Evolutionary conservation across 148 eudicot species (phyloP), one percentile per base, ranked within the genome.

Genomic region (Persicaria tinctoria): DNA sequence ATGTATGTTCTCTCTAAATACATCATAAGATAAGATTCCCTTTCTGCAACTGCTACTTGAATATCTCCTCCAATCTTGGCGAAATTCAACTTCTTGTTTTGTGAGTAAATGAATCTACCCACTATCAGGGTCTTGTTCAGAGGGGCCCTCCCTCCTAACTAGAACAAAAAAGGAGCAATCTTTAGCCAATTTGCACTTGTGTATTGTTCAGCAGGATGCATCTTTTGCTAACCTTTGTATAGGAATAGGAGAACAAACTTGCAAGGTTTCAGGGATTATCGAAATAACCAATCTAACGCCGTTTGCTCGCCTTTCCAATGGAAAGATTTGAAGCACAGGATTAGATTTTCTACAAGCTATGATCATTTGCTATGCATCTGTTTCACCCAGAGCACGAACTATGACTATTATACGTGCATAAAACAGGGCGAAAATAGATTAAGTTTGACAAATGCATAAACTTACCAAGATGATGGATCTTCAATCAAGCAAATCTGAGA

Each of bases 401-500:
- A 32, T 32, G 41, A 32, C 41, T 32, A 32, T 32, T 32, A 32
- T 32, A 32, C 41, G 41, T 32, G 41, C 41, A 32, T 32, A 18
- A 0, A 53, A 14, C 56, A 53, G 17, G 16, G 5, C 5, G 16
- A 8, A 53, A 53, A 14, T 20, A 18, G 10, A 18, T 17, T 8
- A 18, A 18, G 27, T 18, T 57, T 57, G 32, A 17, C 27, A 8
- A 57, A 18, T 6, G 17, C 17, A 57, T 10, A 57, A 57, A 27
- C 59, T 2, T 6, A 23, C 68, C 68, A 60, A 23, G 18, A 70
- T 46, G 20, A 41, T 45, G 27, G 45, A 68, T 50, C 78, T 82
- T 89, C 85, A 91, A 76, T 93, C 95, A 13, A 89, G 83, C 81
- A 91, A 74, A 72, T 91, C 91, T 0, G 91, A 81, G 10, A 79